Conservation (phyloP, 495 filamentous ascomycete species). For the Xylaria palmicola region DNA sequence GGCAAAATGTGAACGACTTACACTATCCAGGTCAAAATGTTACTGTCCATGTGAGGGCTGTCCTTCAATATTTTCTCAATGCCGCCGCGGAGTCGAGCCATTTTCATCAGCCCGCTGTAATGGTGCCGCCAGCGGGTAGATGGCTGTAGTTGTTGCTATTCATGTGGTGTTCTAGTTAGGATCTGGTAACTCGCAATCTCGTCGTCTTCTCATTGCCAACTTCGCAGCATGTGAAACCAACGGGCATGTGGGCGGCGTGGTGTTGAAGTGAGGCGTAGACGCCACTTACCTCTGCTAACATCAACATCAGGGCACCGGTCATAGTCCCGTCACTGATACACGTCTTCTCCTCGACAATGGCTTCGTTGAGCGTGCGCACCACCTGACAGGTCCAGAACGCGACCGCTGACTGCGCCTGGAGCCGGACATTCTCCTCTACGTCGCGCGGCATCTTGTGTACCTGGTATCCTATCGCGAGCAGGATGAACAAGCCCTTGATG, state of each 20-base stretch:
- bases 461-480: conserved; percentile 3
- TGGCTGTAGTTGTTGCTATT: conserved; percentile 20
- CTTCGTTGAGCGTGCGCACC: conserved; percentile 23
- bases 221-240: not conserved
- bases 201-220: not conserved
- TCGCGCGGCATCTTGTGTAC: conserved; percentile 3
- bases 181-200: not conserved
- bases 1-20: conserved; percentile 1
- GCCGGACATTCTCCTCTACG: not conserved
- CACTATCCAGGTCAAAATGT: not conserved
- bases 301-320: conserved; percentile 21
- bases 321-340: conserved; percentile 19
- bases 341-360: conserved; percentile 18
- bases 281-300: conserved; percentile 24
- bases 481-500: not conserved
- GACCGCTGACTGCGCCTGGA: not conserved
- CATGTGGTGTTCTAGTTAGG: conserved; percentile 3
- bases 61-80: conserved; percentile 10
- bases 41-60: conserved; percentile 16
- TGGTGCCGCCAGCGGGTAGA: conserved; percentile 19
- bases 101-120: conserved; percentile 21
- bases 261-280: too few species aligned
- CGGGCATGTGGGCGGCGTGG: too few species aligned
- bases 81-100: conserved; percentile 11
- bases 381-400: conserved; percentile 14